Percentiles rank a stretch among this genome's conserved stretches.
Evolutionary conservation across 805 yeast genomes (phyloP).

Genomic region (Lachancea quebecensis): DNA sequence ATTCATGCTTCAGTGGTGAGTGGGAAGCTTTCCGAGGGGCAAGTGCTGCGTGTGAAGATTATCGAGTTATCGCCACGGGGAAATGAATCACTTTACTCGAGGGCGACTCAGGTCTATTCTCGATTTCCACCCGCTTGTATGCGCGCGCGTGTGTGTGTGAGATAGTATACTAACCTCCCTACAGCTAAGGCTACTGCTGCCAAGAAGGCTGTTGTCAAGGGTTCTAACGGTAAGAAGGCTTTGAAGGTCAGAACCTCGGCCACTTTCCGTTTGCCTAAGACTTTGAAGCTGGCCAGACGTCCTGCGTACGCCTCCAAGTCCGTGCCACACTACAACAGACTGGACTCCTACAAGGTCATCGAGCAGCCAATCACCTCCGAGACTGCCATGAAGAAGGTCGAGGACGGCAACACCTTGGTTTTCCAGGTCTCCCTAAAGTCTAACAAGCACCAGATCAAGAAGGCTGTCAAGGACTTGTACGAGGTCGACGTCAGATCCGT

Average conservation of each 20-base stretch:
- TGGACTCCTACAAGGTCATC: slow-evolving; percentile 91
- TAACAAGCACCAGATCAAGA: slow-evolving; percentile 97
- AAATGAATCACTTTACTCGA: no score
- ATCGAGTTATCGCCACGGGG: no score
- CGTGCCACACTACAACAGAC: slow-evolving; percentile 95
- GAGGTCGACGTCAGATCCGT: slow-evolving; percentile 90
- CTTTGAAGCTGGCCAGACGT: slow-evolving; percentile 85
- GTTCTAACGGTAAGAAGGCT: slow-evolving; percentile 86
- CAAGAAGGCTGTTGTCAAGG: slow-evolving; percentile 97
- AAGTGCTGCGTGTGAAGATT: no score
- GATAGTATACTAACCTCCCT: slow-evolving; percentile 20
- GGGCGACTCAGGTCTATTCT: no score
- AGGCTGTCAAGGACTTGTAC: slow-evolving; percentile 97
- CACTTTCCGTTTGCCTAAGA: slow-evolving; percentile 96
- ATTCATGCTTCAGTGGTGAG: no score
- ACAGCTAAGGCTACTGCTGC: slow-evolving; percentile 87
- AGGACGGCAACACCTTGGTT: slow-evolving; percentile 98
- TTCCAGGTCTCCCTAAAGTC: slow-evolving; percentile 96
- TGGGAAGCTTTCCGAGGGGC: no score
- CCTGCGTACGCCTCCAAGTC: slow-evolving; percentile 95
- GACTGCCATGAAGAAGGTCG: slow-evolving; percentile 99
- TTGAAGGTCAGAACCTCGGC: slow-evolving; percentile 91
- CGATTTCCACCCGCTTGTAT: no score
- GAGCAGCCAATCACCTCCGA: slow-evolving; percentile 95
- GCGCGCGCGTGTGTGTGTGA: no score